These are phyloP conservation scores for Nidula microcarpa DNA, from an alignment of 768 basidiomycete species.

Conservation along the genomic window DNA sequence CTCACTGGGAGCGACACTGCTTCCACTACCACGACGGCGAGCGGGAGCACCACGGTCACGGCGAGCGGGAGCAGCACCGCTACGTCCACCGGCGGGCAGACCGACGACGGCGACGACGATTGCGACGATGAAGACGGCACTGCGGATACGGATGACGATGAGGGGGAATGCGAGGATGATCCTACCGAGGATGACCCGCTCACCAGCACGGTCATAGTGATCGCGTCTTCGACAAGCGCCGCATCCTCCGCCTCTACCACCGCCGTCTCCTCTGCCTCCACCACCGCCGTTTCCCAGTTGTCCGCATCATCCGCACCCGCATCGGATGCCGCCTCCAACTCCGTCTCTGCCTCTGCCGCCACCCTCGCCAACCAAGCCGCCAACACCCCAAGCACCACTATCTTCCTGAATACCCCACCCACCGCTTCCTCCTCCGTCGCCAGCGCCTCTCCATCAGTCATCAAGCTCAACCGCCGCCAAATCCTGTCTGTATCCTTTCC, in stretches of 20 bases:
- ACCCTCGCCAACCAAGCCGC: too few relatives aligned
- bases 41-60: constrained; percentile 2
- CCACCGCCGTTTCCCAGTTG: neutral
- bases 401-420: too few relatives aligned
- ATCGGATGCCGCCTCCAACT: too few relatives aligned
- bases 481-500: neutral
- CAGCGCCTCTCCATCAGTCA: constrained; percentile 4
- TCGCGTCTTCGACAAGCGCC: neutral
- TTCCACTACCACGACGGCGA: constrained; percentile 1
- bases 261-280: neutral
- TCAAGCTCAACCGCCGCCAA: neutral
- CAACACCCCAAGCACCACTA: too few relatives aligned
- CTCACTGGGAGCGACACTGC: constrained; percentile 22
- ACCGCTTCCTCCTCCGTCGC: neutral
- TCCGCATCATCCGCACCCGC: too few relatives aligned
- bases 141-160: constrained; percentile 9
- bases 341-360: too few relatives aligned
- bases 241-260: neutral
- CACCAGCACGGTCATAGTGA: constrained; percentile 1
- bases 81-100: constrained; percentile 3
- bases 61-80: constrained; percentile 2
- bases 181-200: constrained; percentile 3
- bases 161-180: constrained; percentile 6
- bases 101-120: constrained; percentile 8
- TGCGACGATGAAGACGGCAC: constrained; percentile 6